Conservation (phyloP, 202 grass and related monocot species). For the Digitaria exilis region DNA sequence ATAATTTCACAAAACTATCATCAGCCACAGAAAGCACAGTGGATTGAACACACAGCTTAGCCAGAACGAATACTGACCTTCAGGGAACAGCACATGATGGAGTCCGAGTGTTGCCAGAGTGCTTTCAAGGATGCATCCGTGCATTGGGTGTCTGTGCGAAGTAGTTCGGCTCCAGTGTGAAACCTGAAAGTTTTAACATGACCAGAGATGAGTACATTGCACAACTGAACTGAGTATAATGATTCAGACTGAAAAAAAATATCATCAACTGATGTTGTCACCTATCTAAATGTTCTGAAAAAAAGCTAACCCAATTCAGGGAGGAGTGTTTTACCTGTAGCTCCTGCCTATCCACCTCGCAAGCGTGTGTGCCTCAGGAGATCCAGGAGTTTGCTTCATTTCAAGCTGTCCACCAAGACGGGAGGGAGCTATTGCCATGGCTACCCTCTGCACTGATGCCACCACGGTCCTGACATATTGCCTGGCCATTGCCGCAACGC, state of each 20-base stretch:
- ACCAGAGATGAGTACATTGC: slow-evolving; percentile 1
- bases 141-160: slow-evolving; percentile 54
- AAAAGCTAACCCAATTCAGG: neutral
- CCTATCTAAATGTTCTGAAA: neutral
- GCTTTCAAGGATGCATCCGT: slow-evolving; percentile 73
- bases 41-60: neutral
- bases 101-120: slow-evolving; percentile 89
- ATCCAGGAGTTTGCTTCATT: slow-evolving; percentile 60
- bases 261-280: neutral
- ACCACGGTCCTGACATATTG: slow-evolving; percentile 91
- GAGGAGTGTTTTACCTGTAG: slow-evolving; percentile 60
- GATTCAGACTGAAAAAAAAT: neutral
- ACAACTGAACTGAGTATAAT: neutral
- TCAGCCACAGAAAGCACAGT: neutral
- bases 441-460: slow-evolving; percentile 89
- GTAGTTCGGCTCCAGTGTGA: slow-evolving; percentile 79
- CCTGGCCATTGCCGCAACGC: slow-evolving; percentile 83
- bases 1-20: neutral
- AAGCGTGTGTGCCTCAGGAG: slow-evolving; percentile 79
- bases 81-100: slow-evolving; percentile 93
- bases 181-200: slow-evolving; percentile 37
- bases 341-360: slow-evolving; percentile 85
- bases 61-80: slow-evolving; percentile 50
- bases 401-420: slow-evolving; percentile 63
- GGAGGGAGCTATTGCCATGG: slow-evolving; percentile 87